Conservation (phyloP, 331 rosid species). For the Ulmus americana region DNA sequence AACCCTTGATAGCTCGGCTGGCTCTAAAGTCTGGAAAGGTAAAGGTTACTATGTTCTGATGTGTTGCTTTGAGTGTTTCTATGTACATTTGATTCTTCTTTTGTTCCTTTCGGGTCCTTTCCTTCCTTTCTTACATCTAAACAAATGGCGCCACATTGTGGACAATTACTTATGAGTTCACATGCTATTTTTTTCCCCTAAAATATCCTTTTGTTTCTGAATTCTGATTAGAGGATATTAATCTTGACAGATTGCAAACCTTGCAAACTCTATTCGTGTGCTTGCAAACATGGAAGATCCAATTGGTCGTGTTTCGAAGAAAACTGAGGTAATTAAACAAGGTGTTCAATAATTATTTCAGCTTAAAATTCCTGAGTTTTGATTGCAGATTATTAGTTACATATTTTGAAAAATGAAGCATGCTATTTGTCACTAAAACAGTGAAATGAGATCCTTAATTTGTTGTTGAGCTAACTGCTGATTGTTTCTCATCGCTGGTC, state of each 20-base stretch:
- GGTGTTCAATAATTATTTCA: constrained; percentile 1
- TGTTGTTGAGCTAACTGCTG: constrained; percentile 2
- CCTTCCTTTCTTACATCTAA: background rate
- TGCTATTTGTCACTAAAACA: background rate
- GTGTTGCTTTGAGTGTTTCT: constrained; percentile 12
- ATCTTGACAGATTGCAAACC: constrained; percentile 62
- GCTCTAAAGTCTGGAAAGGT: constrained; percentile 79
- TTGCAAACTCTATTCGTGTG: constrained; percentile 66
- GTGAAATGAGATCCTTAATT: background rate
- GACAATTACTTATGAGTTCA: constrained; percentile 4
- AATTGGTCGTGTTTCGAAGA: constrained; percentile 67
- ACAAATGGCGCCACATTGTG: background rate
- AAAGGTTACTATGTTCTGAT: constrained; percentile 22
- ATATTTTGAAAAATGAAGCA: background rate
- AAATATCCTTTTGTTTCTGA: constrained; percentile 20
- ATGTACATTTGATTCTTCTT: background rate
- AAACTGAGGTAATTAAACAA: constrained; percentile 57
- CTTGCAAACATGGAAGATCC: constrained; percentile 98
- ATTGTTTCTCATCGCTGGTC: constrained; percentile 29
- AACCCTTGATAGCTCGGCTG: constrained; percentile 71
- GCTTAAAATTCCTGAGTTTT: constrained; percentile 11
- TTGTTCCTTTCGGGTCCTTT: background rate
- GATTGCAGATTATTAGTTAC: background rate
- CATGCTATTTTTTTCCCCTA: background rate
- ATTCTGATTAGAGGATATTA: constrained; percentile 4